Base-by-base conservation (phyloP, 306 rosid genomes). In the Fragaria nilgerrensis region DNA sequence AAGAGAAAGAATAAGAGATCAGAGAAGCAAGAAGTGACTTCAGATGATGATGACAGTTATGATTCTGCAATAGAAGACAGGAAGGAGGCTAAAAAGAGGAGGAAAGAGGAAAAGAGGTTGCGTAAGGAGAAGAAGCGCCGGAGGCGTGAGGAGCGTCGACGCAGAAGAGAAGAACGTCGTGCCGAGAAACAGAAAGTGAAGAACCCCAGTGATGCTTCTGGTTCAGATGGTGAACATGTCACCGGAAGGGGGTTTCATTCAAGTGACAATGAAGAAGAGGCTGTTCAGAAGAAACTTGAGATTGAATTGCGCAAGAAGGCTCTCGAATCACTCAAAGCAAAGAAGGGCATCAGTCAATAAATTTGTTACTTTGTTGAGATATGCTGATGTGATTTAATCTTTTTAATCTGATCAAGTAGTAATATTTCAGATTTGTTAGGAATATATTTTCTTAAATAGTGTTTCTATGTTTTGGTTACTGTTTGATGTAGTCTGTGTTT, bases 291-390 rank as follows among this genome's bases (percentile, higher is more conserved):
- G 78, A 95, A 83, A 84, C 96, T 95, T 64, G 98, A 95, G 90
- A 88, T 91, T 53, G 98, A 89, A 85, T 82, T 96, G 17, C 90
- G 99, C 74, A 92, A 91, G 67, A 92, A 92, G 96, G 99, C 99
- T 77, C 93, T 96, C 6, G 97, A 96, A 83, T 82, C 96, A n/a
- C 84, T 88, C 74, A 86, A 84, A 55, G 90, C 92, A 7, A 88
- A 85, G 80, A 86, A 81, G 83, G 89, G 85, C 78, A 78, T 75
- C 58, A 65, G 80, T 82, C 81, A 76, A 56, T 86, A 82, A 84
- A 37, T 74, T 62, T 58, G 14, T 43, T 84, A 20, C 66, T 62
- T 41, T 23, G n/a, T 70, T 79, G 75, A 73, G 65, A 75, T 41
- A 68, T 62, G 59, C 19, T 49, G 81, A 41, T 70, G 53, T 52